These are phyloP conservation scores for Zoysia matrella DNA, from an alignment of 202 grass and related monocot species.

Conservation along the genomic window DNA sequence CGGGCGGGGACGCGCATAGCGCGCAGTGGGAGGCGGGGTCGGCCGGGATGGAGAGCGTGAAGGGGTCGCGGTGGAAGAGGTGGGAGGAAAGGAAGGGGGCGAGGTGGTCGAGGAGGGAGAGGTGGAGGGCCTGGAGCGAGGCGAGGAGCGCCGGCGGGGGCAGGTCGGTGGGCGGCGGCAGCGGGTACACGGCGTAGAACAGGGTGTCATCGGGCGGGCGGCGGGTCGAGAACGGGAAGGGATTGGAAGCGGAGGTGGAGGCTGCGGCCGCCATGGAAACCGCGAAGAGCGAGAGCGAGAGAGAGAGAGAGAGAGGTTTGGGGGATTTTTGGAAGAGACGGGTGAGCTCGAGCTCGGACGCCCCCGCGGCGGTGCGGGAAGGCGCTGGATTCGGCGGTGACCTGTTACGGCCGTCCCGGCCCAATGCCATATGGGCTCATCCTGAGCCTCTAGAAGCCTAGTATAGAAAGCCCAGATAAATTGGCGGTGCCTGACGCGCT, in stretches of 20 bases:
- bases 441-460: not conserved
- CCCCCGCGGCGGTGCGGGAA: slow-evolving; percentile 23
- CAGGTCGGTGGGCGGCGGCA: slow-evolving; percentile 46
- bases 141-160: slow-evolving; percentile 45
- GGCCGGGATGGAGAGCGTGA: slow-evolving; percentile 61
- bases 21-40: slow-evolving; percentile 59
- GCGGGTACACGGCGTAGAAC: slow-evolving; percentile 86
- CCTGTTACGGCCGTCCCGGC: not conserved
- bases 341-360: not conserved
- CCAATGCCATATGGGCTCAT: not conserved
- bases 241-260: slow-evolving; percentile 39
- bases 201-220: slow-evolving; percentile 76
- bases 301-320: not conserved
- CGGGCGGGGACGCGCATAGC: slow-evolving; percentile 57
- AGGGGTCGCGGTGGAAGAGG: slow-evolving; percentile 71
- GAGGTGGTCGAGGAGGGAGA: slow-evolving; percentile 66
- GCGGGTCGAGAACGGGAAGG: slow-evolving; percentile 52
- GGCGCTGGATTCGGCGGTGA: slow-evolving; percentile 13
- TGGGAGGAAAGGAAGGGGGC: slow-evolving; percentile 67
- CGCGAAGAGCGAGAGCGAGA: not conserved
- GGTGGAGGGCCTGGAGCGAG: slow-evolving; percentile 72
- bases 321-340: not conserved
- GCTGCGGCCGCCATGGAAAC: slow-evolving; percentile 57
- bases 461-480: not conserved
- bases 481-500: too few relatives aligned